These are phyloP conservation scores for Corchorus olitorius DNA, from an alignment of 345 rosid species.

Conservation along the genomic window DNA sequence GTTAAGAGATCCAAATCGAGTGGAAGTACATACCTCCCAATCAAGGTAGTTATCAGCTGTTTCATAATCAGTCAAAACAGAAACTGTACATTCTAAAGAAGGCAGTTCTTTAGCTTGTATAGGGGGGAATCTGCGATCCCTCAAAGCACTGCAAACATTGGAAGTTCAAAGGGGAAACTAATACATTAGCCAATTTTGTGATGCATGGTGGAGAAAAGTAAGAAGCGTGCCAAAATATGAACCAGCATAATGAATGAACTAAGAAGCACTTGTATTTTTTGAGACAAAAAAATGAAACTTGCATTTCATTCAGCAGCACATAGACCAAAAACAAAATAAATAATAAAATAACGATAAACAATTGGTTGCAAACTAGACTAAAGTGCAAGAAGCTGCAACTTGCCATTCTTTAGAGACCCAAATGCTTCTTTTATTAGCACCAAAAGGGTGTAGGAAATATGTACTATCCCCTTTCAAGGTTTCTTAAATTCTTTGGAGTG, in stretches of 20 bases:
- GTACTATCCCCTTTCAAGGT: background rate
- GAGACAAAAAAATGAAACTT: too few relatives aligned
- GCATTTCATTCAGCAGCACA: background rate
- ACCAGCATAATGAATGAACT: background rate
- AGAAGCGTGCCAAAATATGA: background rate
- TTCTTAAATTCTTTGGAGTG: background rate
- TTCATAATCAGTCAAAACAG: slow-evolving; percentile 83
- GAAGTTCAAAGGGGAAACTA: background rate
- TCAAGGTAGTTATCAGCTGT: slow-evolving; percentile 76
- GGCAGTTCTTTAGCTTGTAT: slow-evolving; percentile 95
- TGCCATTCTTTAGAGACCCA: background rate
- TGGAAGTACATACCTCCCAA: slow-evolving; percentile 78
- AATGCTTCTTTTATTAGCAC: background rate
- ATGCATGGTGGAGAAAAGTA: slow-evolving; percentile 5
- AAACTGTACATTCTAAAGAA: slow-evolving; percentile 85
- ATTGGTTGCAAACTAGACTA: background rate
- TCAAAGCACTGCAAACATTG: slow-evolving; percentile 71
- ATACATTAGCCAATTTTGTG: background rate
- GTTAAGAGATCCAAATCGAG: slow-evolving; percentile 18
- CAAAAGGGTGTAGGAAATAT: background rate
- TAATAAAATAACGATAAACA: background rate
- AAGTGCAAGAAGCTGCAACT: background rate
- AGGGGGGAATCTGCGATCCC: slow-evolving; percentile 95
- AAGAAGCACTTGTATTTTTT: background rate
- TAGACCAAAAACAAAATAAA: background rate